These are phyloP conservation scores for Cyberlindnera lachancei DNA, from an alignment of 805 yeast species.

Conservation along the genomic window DNA sequence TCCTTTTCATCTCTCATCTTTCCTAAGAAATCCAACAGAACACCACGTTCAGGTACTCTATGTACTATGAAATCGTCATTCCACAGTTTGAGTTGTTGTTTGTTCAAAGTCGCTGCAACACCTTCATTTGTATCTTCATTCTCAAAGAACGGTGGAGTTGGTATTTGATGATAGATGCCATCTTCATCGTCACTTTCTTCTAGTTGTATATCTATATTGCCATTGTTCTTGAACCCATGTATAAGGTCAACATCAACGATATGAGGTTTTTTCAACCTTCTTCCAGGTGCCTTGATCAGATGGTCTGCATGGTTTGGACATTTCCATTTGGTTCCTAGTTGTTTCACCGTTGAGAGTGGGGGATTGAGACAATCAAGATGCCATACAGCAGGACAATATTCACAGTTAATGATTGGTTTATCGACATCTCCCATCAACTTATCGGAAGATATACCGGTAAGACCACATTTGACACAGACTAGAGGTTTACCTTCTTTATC, in stretches of 20 bases:
- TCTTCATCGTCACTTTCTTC: conserved; percentile 21
- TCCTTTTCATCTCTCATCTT: conserved; percentile 33
- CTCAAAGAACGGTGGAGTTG: conserved; percentile 29
- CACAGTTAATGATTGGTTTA: conserved; percentile 63
- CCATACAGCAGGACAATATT: conserved; percentile 77
- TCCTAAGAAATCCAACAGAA: conserved; percentile 61
- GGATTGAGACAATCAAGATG: conserved; percentile 82
- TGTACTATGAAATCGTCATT: conserved; percentile 41
- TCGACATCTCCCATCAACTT: conserved; percentile 34
- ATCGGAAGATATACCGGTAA: conserved; percentile 47
- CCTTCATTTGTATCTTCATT: conserved; percentile 27
- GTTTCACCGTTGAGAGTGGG: conserved; percentile 66
- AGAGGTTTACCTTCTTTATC: conserved; percentile 64
- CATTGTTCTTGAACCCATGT: conserved; percentile 45
- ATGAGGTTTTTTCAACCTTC: conserved; percentile 45
- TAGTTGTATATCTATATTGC: conserved; percentile 49
- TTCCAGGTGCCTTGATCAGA: conserved; percentile 15
- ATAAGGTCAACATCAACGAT: conserved; percentile 47
- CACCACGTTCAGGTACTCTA: conserved; percentile 59
- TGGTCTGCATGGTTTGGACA: conserved; percentile 73
- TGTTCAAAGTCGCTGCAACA: conserved; percentile 26
- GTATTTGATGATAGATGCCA: neutral
- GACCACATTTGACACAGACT: conserved; percentile 70
- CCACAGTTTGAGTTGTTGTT: conserved; percentile 21
- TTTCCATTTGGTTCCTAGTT: conserved; percentile 76